Evolutionary conservation across 257 asterid genomes (phyloP).

Genomic region (Solanum chaucha): DNA sequence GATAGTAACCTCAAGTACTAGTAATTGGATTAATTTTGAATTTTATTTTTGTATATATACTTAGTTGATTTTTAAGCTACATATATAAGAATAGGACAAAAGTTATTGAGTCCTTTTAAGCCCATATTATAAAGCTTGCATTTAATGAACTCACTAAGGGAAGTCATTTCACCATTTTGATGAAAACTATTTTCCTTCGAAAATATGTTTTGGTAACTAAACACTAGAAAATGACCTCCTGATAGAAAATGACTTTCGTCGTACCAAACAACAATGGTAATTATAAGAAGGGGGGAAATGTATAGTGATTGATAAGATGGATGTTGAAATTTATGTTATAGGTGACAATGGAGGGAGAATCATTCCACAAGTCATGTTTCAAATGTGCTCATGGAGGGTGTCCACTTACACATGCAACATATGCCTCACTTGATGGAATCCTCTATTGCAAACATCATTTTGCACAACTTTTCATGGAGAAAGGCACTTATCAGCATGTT

Average conservation of each 20-base stretch:
- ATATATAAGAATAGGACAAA: not conserved
- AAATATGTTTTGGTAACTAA: not conserved
- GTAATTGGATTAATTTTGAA: not conserved
- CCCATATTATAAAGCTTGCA: not conserved
- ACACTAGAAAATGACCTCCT: not conserved
- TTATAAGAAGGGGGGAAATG: accelerated
- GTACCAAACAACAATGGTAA: not conserved
- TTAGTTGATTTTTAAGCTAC: not conserved
- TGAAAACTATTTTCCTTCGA: not conserved
- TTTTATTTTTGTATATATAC: not conserved
- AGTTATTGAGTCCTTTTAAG: not conserved
- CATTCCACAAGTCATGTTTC: conserved; percentile 58
- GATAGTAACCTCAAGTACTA: not conserved
- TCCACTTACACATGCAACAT: conserved; percentile 48
- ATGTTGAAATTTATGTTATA: not conserved
- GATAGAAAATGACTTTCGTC: not conserved
- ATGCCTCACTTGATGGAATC: conserved; percentile 48
- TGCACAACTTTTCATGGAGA: conserved; percentile 60
- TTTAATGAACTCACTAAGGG: not conserved
- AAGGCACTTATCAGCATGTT: conserved; percentile 56
- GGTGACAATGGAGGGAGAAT: conserved; percentile 61
- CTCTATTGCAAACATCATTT: conserved; percentile 60
- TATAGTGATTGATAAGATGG: not conserved
- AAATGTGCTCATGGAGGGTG: conserved; percentile 60
- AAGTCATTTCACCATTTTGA: not conserved